A percentile compares a stretch with the other conserved stretches of the same genome.
phyloP scores from a whole-genome alignment of 805 yeast species.

The Zygosaccharomyces siamensis region DNA sequence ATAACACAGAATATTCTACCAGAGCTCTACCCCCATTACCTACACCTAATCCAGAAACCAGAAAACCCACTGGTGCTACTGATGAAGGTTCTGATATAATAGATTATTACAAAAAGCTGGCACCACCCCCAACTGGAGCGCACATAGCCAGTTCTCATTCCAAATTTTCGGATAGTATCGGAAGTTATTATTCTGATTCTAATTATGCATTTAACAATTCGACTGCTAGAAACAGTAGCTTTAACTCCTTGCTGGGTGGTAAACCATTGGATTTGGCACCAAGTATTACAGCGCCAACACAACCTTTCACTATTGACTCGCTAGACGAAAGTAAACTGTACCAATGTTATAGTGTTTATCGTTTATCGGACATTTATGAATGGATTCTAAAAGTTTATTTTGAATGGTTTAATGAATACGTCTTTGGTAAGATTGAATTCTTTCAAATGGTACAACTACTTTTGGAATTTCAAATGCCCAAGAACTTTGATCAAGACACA shows the following conservation, averaged over 20 bases:
- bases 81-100: conserved; percentile 2
- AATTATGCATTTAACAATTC: conserved; percentile 34
- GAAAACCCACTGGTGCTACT: background rate
- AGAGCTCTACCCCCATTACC: conserved; percentile 18
- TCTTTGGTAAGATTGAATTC: conserved; percentile 48
- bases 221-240: conserved; percentile 31
- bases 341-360: conserved; percentile 44
- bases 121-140: conserved; percentile 18
- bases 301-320: conserved; percentile 52
- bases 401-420: conserved; percentile 50
- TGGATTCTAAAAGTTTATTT: conserved; percentile 50
- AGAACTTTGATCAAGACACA: conserved; percentile 45
- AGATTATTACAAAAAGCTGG: conserved; percentile 12
- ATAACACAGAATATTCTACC: conserved; percentile 5
- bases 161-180: conserved; percentile 29
- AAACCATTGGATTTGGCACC: conserved; percentile 33
- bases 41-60: background rate
- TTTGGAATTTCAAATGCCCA: conserved; percentile 47
- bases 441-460: conserved; percentile 48
- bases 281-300: conserved; percentile 43
- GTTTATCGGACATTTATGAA: conserved; percentile 44
- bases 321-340: conserved; percentile 47
- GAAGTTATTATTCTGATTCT: conserved; percentile 32
- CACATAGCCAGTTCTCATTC: conserved; percentile 26
- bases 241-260: conserved; percentile 31